Percentiles rank a stretch among this genome's conserved stretches.
These are phyloP conservation scores for Waitea zeae DNA, from an alignment of 1,284 basidiomycete genomes.

Conservation along the genomic window DNA sequence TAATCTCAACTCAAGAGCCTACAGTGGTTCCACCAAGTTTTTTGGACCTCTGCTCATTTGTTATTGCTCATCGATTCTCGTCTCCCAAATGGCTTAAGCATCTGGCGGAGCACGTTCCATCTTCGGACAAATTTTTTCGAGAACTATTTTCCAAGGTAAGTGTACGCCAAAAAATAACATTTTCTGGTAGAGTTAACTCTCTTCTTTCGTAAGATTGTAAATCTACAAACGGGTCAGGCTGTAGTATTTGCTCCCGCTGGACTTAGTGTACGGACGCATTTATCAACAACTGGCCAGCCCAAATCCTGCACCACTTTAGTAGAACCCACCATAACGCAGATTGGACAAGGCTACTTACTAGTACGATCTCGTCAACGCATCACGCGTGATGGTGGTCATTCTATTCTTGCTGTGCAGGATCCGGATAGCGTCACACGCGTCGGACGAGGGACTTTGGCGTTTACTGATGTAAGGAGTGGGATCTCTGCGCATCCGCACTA, in stretches of 20 bases:
- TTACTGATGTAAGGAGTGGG: too few species aligned
- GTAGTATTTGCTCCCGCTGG: constrained; percentile 46
- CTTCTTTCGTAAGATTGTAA: background rate
- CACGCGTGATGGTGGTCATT: constrained; percentile 46
- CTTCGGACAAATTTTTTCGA: constrained; percentile 33
- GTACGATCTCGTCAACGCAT: constrained; percentile 41
- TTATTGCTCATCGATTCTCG: constrained; percentile 54
- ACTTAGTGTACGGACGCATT: constrained; percentile 17
- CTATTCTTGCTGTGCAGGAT: constrained; percentile 26
- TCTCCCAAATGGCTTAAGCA: constrained; percentile 61
- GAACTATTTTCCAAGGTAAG: constrained; percentile 47
- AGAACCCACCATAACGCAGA: constrained; percentile 11
- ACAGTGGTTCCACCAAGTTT: constrained; percentile 52
- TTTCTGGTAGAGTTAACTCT: background rate
- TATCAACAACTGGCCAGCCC: constrained; percentile 2
- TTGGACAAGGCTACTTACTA: constrained; percentile 38
- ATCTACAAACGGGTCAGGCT: constrained; percentile 41
- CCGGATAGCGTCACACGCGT: too few species aligned
- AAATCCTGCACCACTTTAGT: background rate
- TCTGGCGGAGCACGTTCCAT: constrained; percentile 45
- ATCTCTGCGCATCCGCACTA: too few species aligned
- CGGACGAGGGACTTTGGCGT: too few species aligned
- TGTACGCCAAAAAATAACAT: constrained; percentile 12
- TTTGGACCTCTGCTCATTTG: constrained; percentile 46
- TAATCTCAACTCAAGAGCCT: constrained; percentile 63